Evolutionary conservation across 208 protist species (phyloP), one percentile per base, ranked within the genome.

Genomic region (Trypanosoma vivax): DNA sequence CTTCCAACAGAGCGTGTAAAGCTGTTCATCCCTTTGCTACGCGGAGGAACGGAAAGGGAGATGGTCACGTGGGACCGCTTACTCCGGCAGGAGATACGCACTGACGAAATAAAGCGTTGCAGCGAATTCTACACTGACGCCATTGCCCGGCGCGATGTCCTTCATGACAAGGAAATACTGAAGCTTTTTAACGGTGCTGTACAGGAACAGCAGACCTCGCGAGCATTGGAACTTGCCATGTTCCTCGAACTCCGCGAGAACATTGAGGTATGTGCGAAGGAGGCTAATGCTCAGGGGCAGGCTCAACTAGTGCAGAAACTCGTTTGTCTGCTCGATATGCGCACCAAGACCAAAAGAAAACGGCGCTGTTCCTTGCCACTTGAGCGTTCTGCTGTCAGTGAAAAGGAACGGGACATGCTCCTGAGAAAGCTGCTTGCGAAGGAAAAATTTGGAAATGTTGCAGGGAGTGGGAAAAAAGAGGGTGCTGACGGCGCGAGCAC

Each of bases 191-290:
- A 64, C n/a, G 43, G 11, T 21, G 83, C 86, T 14, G 50, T 89
- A 13, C 60, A 73, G 35, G 69, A 64, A 37, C 83, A 90, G 56
- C 76, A 87, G 37, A 86, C 75, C 18, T 79, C 76, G 6, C 73
- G 82, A 27, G 86, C 86, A 16, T 27, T 90, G 13, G 86, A 94
- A 51, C 56, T 94, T 33, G 86, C 86, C 7, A 85, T 71, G 50
- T 58, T 70, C 55, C 67, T 94, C 64, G 79, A 94, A 60, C 68
- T 90, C 25, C 73, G 82, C 37, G 86, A 94, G 60, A 83, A 81
- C 37, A 58, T 94, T 24, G 72, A 84, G 53, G 48, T 52, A 39
- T 89, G 80, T 49, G 83, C 80, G 19, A 58, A 75, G 45, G 37
- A 69, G 47, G 86, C 86, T 14, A 89, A 90, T 57, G 55, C 29